Conservation (phyloP, 306 rosid genomes). For the apple (Malus domestica) region DNA sequence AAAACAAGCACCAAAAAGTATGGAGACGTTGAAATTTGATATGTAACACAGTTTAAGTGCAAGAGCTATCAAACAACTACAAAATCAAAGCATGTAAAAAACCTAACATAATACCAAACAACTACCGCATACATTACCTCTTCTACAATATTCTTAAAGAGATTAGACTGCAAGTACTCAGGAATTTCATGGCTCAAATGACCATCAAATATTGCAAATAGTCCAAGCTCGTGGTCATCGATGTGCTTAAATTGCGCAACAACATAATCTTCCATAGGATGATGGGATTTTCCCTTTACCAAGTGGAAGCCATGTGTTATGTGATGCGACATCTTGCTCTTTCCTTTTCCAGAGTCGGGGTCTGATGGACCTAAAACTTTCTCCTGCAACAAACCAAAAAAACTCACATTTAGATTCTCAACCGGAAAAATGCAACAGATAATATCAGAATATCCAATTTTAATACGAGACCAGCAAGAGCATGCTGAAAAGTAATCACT, state of each 20-base stretch:
- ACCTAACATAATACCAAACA: not conserved
- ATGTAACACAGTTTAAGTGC: not conserved
- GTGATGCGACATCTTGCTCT: conserved; percentile 81
- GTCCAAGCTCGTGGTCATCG: conserved; percentile 70
- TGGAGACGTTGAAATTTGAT: not conserved
- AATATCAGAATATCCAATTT: not conserved
- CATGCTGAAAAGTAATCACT: not conserved
- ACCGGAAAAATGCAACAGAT: not conserved
- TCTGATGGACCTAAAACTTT: conserved; percentile 68
- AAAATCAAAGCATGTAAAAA: not conserved
- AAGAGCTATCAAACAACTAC: not conserved
- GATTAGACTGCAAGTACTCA: conserved; percentile 59
- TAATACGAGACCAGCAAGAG: not conserved
- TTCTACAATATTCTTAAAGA: conserved; percentile 67
- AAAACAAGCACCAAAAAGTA: not conserved
- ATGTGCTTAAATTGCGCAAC: conserved; percentile 78
- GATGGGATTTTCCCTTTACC: conserved; percentile 73
- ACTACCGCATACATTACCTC: conserved; percentile 43
- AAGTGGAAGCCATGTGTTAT: conserved; percentile 81
- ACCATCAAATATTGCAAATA: conserved; percentile 94
- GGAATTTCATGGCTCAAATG: conserved; percentile 80
- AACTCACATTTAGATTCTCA: conserved; percentile 4
- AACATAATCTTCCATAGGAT: conserved; percentile 84
- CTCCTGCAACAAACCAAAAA: conserved; percentile 48
- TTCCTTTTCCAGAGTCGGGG: conserved; percentile 92